Evolutionary conservation across 306 rosid species (phyloP), one percentile per base, ranked within the genome.

Genomic region (Castanea crenata): DNA sequence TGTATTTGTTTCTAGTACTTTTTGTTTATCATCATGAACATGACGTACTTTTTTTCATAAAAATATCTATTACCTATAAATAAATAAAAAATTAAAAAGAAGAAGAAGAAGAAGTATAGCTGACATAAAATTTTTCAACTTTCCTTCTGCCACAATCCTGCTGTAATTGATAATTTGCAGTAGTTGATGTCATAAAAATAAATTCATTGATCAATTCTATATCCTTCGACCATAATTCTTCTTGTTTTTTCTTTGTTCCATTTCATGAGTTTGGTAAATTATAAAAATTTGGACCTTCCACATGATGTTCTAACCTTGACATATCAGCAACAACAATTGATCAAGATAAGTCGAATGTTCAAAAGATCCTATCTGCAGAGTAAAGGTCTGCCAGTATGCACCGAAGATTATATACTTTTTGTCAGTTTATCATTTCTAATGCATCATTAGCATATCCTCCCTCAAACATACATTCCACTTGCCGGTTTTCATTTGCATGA

Each of bases 321-420:
- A 88, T 94, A 89, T 92, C 97, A 18, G 97, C 97, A 73, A 85
- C 90, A 81, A 91, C 95, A 75, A 82, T 90, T 76, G 90, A 84
- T 78, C 89, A 89, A 83, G 97, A 90, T 58, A 85, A 90, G 85
- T 84, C 94, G 76, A 85, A 87, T 68, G 81, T 89, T 44, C 86
- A 88, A 81, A 84, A 61, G 69, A 91, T 95, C 85, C 97, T 95
- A 67, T 90, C 98, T 9, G 98, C 99, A 13, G 97, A 91, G 81
- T 79, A 91, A 92, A 94, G 99, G 99, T 91, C 31, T 44, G 87
- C 62, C 67, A 62, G 74, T 77, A 73, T 82, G 81, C 78, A 74
- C 73, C 41, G 57, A 79, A 69, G 71, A 78, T 80, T 3, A 3
- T 71, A 49, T 62, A 16, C 63, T 35, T 54, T 54, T 70, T 71